Evolutionary conservation across 2,329 filamentous ascomycete species (phyloP), one percentile per base, ranked within the genome.

Genomic region (Dothidotthia symphoricarpi): DNA sequence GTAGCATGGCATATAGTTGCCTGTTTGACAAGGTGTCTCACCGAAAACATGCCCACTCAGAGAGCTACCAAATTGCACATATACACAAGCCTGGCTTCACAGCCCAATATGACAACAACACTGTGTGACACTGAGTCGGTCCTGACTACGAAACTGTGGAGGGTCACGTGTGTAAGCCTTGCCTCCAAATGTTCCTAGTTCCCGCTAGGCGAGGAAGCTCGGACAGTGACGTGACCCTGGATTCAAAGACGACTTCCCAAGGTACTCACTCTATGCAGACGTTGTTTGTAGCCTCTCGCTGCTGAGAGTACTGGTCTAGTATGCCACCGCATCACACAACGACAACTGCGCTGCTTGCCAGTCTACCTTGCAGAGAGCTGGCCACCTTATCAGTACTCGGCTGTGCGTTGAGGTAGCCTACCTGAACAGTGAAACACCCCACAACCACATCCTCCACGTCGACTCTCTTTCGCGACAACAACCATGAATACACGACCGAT

Each of bases 401-500:
- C 40, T 35, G 29, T 31, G 43, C 52, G 40, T 42, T 37, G 13
- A 53, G 36, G 41, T 45, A 42, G 44, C 45, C 48, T 39, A 46
- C 48, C 31, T 29, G 24, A 26, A 15, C 24, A 19, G 26, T 19
- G 16, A 25, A 29, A 25, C 31, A 28, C 15, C 11, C 30, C 14
- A 34, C 19, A 26, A n/a, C 24, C n/a, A 17, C 12, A 24, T 8
- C 24, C 4, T 22, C 16, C 16, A 28, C 12, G 27, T 37, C 17
- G 3, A 31, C 25, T 13, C 16, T 17, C 17, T 19, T 19, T 29
- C 29, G 25, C 38, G 7, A 13, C 29, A 12, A 28, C 16, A 47
- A 53, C 31, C 36, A 98, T 97, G 93, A 93, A 97, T 66, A 94
- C 89, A 28, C 80, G 91, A 42, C 86, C 85, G 35, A 81, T 86